Evolutionary conservation across 1,284 basidiomycete species (phyloP), one percentile per base, ranked within the genome.

Genomic region (Boletus semigastroideus): DNA sequence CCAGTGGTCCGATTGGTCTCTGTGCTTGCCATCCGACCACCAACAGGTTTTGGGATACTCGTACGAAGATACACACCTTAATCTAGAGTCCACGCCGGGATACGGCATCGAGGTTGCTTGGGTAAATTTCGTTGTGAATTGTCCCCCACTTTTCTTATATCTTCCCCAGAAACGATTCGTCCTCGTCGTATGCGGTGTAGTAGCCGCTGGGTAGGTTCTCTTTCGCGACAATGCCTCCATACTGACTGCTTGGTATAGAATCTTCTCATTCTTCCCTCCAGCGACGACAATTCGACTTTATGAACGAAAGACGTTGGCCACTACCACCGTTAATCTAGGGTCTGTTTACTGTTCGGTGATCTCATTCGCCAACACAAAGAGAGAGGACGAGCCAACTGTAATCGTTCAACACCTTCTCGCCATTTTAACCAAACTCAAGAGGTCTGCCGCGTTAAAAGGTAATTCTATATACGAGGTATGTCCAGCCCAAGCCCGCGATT

Each of bases 381-480:
- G 67, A 19, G 76, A 78, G 31, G 65, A 71, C 1, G 76, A 83
- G 39, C 70, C 74, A 8, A 71, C 77, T 17, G 71, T 77, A 36
- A 85, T 89, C 44, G 65, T 82, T 13, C 77, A 78, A 27, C 80
- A 77, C 45, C 64, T 86, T 27, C 71, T 86, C 39, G 86, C 86
- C 0, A 79, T 88, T 48, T 73, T 84, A 11, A 74, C 78, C 53
- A 90, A 89, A 64, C 70, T 89, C 45, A 80, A 78, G 53, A 72
- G 85, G 34, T 81, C 82, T 0, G 67, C 77, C 3, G 71, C 78
- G 2, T 59, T 87, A 49, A 79, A 76, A 52, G 66, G 73, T 7
- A 88, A 90, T 59, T 78, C 81, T 25, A 71, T 78, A 0, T 90
- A 88, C 56, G 87, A 90, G 76, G 86, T 84, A 40, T n/a, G 65